phyloP scores from a whole-genome alignment of 225 moss, liverwort and hornwort genomes.

The Rhytidiadelphus loreus region DNA sequence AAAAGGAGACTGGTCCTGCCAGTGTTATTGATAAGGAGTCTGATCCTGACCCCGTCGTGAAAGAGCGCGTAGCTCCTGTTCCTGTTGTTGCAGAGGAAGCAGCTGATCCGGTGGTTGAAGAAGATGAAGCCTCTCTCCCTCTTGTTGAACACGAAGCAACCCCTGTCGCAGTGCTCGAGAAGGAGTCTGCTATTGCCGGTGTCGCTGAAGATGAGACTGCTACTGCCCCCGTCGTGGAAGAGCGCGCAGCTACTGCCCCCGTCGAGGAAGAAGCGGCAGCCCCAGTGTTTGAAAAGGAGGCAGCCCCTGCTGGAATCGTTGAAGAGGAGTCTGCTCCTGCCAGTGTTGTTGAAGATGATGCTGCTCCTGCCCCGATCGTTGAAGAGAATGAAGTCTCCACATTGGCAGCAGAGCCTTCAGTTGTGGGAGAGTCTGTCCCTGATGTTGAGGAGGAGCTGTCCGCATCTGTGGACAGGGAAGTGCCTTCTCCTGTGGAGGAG shows the following conservation, averaged over 20 bases:
- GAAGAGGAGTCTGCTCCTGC: background rate
- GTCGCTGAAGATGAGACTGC: background rate
- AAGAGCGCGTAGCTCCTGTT: background rate
- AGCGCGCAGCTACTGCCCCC: background rate
- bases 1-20: background rate
- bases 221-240: background rate
- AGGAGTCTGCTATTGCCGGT: background rate
- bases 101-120: background rate
- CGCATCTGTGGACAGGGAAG: background rate
- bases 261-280: background rate
- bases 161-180: background rate
- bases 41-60: background rate
- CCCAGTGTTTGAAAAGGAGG: background rate
- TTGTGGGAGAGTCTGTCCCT: background rate
- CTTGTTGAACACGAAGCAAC: background rate
- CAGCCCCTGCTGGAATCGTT: background rate
- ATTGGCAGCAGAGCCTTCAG: background rate
- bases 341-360: background rate
- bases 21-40: background rate
- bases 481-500: background rate
- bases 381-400: background rate
- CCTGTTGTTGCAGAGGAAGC: background rate
- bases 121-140: background rate
- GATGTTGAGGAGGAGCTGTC: background rate
- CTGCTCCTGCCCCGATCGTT: background rate